phyloP scores from a whole-genome alignment of 768 basidiomycete species.

The Pisolithus marmoratus region DNA sequence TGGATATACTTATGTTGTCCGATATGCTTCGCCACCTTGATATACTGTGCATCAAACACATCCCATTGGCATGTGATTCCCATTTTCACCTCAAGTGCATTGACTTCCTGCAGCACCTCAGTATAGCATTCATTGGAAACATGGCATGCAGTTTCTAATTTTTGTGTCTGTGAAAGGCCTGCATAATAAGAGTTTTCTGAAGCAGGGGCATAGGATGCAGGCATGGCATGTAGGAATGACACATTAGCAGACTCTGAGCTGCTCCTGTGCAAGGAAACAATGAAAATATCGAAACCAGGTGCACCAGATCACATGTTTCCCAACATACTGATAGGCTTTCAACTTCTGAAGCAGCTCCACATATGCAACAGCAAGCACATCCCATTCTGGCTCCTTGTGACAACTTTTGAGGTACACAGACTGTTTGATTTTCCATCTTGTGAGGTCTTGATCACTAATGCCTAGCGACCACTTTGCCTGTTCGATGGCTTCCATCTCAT shows the following conservation, averaged over 20 bases:
- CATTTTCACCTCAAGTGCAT: too few species aligned
- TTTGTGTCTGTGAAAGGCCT: conserved; percentile 14
- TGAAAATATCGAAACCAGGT: neutral
- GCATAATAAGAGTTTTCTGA: conserved; percentile 7
- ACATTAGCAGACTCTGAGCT: conserved; percentile 3
- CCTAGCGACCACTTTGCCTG: too few species aligned
- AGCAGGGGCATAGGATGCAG: conserved; percentile 8
- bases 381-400: conserved; percentile 20
- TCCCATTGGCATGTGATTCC: too few species aligned
- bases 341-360: neutral
- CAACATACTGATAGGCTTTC: neutral
- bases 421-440: conserved; percentile 3
- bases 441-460: too few species aligned
- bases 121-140: too few species aligned
- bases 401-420: conserved; percentile 19
- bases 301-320: neutral
- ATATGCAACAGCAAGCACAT: conserved; percentile 16
- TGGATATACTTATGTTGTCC: conserved; percentile 15
- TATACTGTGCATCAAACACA: too few species aligned
- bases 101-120: too few species aligned
- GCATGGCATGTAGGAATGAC: conserved; percentile 11
- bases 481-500: too few species aligned
- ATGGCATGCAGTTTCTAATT: conserved; percentile 19
- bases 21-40: too few species aligned
- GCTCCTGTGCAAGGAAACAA: conserved; percentile 6